Base-by-base conservation (phyloP, 768 basidiomycete genomes). In the Dacryopinax spathularia region DNA sequence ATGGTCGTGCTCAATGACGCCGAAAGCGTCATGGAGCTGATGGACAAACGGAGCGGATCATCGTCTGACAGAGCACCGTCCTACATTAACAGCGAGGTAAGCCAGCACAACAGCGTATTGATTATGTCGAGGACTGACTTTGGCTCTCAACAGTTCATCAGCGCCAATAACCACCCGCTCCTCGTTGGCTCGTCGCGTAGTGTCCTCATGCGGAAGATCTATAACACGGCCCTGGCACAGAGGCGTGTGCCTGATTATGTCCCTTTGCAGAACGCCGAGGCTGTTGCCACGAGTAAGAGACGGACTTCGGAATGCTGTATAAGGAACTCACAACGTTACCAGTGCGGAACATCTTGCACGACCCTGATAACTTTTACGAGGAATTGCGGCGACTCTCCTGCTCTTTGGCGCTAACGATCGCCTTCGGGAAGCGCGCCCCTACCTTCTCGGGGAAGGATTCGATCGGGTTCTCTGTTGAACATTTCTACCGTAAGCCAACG, bases 391-490 rank as follows among this genome's bases (percentile, higher is more conserved):
- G 48, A 56, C 22, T 56, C 7, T 56, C 48, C 20, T 56, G 48
- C 29, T 56, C 48, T 13, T 29, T 56, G 12, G 48, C 48, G 29
- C 29, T 56, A 10, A 56, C 48, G 22, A 56, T 56, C 29, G 48
- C 48, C 12, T 56, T 56, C 48, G 48, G 48, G 5, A 56, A 56
- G 25, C 48, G 48, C 31, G 48, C 48, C 3, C 25, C 48, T 56
- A 56, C 48, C 48, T 56, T 56, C 31, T 56, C 48, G 48, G 48
- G 48, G 25, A 56, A 56, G 48, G 48, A 56, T 20, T 25, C 48
- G 13, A 56, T 29, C 7, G 48, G 48, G 5, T 56, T 56, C 48
- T 56, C 48, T 56, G 48, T 56, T 10, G 12, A 10, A 29, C 48
- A 56, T 20, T 56, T 56, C 25, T 56, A 56, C 25, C 48, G 48